Evolutionary conservation across 257 asterid species (phyloP), one percentile per base, ranked within the genome.

Genomic region (Haberlea rhodopensis): DNA sequence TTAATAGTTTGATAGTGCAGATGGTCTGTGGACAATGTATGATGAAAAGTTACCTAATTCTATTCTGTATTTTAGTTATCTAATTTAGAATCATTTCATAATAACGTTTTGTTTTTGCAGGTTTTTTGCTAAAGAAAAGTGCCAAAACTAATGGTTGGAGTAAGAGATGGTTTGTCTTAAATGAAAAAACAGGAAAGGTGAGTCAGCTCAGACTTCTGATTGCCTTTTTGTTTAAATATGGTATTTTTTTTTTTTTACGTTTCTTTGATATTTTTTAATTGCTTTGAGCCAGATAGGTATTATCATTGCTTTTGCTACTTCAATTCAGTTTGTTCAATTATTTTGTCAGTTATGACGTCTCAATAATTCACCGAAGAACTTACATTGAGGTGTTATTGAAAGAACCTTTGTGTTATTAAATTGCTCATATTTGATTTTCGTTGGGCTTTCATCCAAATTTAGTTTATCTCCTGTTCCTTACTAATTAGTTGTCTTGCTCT

Each of bases 161-260:
- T 58, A 78, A 74, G 80, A 71, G 90, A 76, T 87, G 95, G 95
- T 87, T 87, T 77, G 95, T 87, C 67, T 85, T 87, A 65, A 87
- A 87, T 56, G 92, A 80, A 71, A 87, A 87, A 78, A 87, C 91
- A 55, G 92, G 95, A 70, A 87, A 85, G 85, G 95, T 87, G 69
- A 79, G 85, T 67, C 1, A 43, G 54, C 63, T 56, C 37, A 49
- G 61, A 25, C 48, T 49, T 37, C 46, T 60, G 49, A 19, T 24
- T 24, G 46, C 45, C 52, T 55, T 46, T 46, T 62, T n/a, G 28
- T 5, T 6, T 6, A 15, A 2, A 26, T 65, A 13, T n/a, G 7
- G 28, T 8, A 43, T 43, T 68, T 49, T 34, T 48, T 6, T 49
- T 21, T 45, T 52, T 4, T 60, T 60, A 15, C 48, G 16, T 59